Conservation (phyloP, 208 protist genomes). For the Naegleria lovaniensis region DNA sequence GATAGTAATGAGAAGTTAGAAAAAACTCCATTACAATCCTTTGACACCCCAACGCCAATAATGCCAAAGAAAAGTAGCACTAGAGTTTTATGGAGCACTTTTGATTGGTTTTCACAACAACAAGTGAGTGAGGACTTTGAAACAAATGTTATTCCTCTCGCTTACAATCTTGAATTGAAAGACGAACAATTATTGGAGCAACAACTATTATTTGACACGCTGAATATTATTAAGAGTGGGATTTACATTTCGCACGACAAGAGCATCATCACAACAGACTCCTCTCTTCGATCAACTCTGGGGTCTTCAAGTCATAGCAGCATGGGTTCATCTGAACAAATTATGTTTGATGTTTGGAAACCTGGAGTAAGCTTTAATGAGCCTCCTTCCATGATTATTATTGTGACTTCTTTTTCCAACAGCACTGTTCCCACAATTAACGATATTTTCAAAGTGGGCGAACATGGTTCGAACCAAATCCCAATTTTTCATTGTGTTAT, state of each 20-base stretch:
- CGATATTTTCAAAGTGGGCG: background rate
- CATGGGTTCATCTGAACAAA: background rate
- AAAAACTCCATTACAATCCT: no score
- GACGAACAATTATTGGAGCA: background rate
- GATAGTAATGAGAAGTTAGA: no score
- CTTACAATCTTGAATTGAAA: background rate
- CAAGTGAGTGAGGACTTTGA: background rate
- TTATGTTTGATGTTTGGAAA: constrained; percentile 1
- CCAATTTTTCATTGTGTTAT: background rate
- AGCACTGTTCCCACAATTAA: background rate
- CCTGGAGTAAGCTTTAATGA: background rate
- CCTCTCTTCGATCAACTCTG: no score
- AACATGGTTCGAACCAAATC: background rate
- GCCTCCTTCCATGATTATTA: background rate
- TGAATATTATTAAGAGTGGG: background rate
- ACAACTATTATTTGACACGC: background rate
- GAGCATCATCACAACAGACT: no score
- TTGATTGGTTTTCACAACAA: no score
- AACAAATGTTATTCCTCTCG: background rate
- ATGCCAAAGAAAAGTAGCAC: no score
- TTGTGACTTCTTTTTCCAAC: background rate
- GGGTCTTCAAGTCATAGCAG: no score
- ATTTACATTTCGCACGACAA: background rate
- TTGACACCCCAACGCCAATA: no score
- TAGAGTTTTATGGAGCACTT: no score